Evolutionary conservation across 805 yeast species (phyloP).

Genomic region (Saturnispora silvae): DNA sequence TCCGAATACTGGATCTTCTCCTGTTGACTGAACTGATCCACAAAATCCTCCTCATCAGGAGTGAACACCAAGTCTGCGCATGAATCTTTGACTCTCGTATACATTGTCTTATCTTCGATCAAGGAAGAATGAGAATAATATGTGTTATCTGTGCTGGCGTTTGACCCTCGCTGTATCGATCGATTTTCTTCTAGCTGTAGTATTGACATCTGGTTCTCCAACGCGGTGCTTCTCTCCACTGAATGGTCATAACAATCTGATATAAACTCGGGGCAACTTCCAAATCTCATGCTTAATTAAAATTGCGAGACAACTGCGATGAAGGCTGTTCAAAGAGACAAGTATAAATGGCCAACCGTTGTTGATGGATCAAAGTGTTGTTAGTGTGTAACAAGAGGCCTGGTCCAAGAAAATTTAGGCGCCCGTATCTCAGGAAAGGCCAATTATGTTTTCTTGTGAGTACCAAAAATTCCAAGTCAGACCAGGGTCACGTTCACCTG

Average conservation of each 20-base stretch:
- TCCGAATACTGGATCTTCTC: not conserved
- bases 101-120: too few relatives aligned
- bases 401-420: too few relatives aligned
- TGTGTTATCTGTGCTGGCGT: constrained; percentile 5
- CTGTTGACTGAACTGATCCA: constrained; percentile 5
- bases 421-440: too few relatives aligned
- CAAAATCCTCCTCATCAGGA: not conserved
- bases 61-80: too few relatives aligned
- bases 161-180: constrained; percentile 3
- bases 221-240: not conserved
- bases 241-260: constrained; percentile 6
- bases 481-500: too few relatives aligned
- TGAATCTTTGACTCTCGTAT: too few relatives aligned
- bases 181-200: not conserved
- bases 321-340: too few relatives aligned
- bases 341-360: too few relatives aligned
- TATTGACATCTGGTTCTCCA: not conserved
- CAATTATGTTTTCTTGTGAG: too few relatives aligned
- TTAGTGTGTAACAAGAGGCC: not conserved
- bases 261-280: constrained; percentile 9
- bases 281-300: constrained; percentile 4
- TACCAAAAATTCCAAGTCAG: too few relatives aligned
- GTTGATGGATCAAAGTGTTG: too few relatives aligned
- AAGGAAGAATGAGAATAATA: not conserved
- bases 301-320: too few relatives aligned